Evolutionary conservation across 495 filamentous ascomycete genomes (phyloP).

Genomic region (Oidiodendron maius): DNA sequence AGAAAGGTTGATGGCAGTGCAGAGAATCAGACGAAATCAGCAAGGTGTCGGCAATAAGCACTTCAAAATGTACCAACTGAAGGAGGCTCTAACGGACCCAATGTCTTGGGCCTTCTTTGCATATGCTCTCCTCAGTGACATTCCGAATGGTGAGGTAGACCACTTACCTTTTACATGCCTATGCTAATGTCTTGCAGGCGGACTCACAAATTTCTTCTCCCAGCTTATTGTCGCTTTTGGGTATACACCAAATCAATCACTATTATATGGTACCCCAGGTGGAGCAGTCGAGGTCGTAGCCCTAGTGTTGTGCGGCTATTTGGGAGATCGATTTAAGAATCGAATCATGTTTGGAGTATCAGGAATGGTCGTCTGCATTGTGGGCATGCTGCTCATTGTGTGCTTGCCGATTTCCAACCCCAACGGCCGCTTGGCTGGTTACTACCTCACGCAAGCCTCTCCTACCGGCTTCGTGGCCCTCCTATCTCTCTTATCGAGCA

Average conservation of each 20-base stretch:
- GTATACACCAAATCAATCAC: constrained; percentile 51
- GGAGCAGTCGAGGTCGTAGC: constrained; percentile 62
- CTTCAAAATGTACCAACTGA: constrained; percentile 53
- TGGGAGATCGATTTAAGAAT: constrained; percentile 52
- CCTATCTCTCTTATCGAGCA: constrained; percentile 32
- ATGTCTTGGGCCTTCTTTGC: constrained; percentile 55
- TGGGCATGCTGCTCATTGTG: constrained; percentile 62
- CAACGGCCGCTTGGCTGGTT: constrained; percentile 24
- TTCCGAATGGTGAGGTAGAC: constrained; percentile 38
- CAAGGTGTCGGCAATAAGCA: constrained; percentile 61
- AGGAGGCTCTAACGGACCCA: constrained; percentile 49
- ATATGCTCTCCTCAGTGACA: constrained; percentile 42
- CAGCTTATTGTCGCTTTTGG: constrained; percentile 57
- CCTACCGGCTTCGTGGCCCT: constrained; percentile 34
- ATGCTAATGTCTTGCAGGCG: constrained; percentile 7
- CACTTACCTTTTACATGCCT: constrained; percentile 28
- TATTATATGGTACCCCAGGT: constrained; percentile 61
- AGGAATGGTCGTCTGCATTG: constrained; percentile 35
- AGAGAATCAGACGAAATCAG: constrained; percentile 57
- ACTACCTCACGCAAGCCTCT: constrained; percentile 30
- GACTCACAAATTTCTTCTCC: constrained; percentile 65
- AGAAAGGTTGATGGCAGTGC: constrained; percentile 54
- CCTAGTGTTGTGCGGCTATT: constrained; percentile 51
- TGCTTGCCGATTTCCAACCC: constrained; percentile 50
- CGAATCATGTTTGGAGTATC: constrained; percentile 41